Evolutionary conservation across 1,284 basidiomycete species (phyloP), one percentile per base, ranked within the genome.

Genomic region (Xanthoconium separans): DNA sequence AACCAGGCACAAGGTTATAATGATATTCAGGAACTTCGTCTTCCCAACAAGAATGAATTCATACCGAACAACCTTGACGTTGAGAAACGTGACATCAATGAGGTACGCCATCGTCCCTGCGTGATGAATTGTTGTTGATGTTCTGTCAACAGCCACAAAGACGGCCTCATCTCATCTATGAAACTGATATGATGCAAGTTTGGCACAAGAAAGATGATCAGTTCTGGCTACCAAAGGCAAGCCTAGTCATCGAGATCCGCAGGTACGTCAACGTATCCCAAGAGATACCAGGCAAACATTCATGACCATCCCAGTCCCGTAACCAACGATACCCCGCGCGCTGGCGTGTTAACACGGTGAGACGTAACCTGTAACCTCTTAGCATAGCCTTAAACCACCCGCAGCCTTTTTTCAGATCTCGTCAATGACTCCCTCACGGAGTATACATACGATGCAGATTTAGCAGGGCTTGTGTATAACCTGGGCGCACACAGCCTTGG

Each of bases 181-280:
- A 93, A 68, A 92, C 85, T 0, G 73, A 81, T 1, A 65, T 89
- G 33, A 89, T 87, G 2, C 79, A 85, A 20, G 72, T 97, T 12
- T 98, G 95, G 95, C 84, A 95, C 74, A 98, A 98, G 78, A 94
- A 94, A 67, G 95, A 98, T 68, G 95, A 98, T 71, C 83, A 81
- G 56, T 98, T 95, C 76, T 96, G 93, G 90, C 84, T 95, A 6
- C 95, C 95, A 0, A 92, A 92, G 66, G 92, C 92, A 2, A 77
- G 82, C 56, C 79, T 86, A n/a, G 71, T 85, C 53, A 76, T 93
- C 48, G 83, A 90, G 59, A 75, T 93, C 43, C 78, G 86, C 62
- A 89, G 83, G 89, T 89, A 63, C 69, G 33, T 36, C 29, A 44
- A 49, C 36, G 43, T 39, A 36, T 24, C 42, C 44, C n/a, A 33